These are phyloP conservation scores for Erythrophleum fordii DNA, from an alignment of 306 rosid species.

Conservation along the genomic window DNA sequence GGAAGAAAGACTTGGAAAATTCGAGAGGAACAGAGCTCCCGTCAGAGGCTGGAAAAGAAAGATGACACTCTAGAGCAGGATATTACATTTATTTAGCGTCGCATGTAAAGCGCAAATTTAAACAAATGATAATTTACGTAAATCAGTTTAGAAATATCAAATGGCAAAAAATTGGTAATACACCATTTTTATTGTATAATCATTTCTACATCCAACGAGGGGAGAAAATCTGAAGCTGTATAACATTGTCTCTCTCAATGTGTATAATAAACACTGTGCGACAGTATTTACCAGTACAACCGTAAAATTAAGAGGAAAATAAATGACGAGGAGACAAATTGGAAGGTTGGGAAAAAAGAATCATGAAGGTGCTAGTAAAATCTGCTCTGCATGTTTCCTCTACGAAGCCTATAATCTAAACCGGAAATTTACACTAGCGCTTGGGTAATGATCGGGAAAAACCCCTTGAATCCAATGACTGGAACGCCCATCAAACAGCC, in stretches of 20 bases:
- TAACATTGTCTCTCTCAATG: constrained; percentile 42
- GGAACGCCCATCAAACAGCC: constrained; percentile 43
- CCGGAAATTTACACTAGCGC: constrained; percentile 75
- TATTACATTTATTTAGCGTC: too few relatives aligned
- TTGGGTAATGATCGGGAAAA: constrained; percentile 87
- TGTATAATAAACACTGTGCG: constrained; percentile 40
- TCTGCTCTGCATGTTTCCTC: constrained; percentile 51
- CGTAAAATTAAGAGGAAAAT: constrained; percentile 34
- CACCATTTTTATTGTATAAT: constrained; percentile 39
- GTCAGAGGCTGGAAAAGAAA: neutral
- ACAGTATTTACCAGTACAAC: constrained; percentile 36
- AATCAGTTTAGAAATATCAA: neutral
- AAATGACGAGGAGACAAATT: constrained; percentile 7
- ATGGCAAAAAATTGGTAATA: constrained; percentile 3
- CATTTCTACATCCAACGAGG: constrained; percentile 34
- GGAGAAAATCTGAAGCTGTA: constrained; percentile 37
- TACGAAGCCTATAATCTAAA: constrained; percentile 59
- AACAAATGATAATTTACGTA: neutral
- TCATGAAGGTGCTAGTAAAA: constrained; percentile 50
- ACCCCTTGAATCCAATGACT: constrained; percentile 44
- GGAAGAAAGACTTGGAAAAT: neutral
- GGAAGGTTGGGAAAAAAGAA: constrained; percentile 20
- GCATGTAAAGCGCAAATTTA: neutral
- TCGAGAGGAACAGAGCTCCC: neutral
- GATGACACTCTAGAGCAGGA: too few relatives aligned